Base-by-base conservation (phyloP, 2,329 filamentous ascomycete genomes). In the Trichophyton schoenleinii region DNA sequence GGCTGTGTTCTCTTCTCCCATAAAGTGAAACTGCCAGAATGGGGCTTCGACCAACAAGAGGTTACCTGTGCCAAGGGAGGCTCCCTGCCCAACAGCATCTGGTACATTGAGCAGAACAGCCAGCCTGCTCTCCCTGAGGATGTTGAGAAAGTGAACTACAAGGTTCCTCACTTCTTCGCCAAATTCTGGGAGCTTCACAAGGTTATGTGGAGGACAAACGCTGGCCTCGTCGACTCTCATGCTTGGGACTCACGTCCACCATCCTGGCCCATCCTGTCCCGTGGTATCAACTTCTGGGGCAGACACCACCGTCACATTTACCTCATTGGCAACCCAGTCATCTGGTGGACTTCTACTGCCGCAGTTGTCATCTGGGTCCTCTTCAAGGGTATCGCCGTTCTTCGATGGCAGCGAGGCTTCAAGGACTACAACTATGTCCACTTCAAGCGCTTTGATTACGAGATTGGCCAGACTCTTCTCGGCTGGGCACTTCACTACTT, bases 231-330 rank as follows among this genome's bases (percentile, higher is more conserved):
- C 28, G 94, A 99, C 70, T 96, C 91, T 18, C 94, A 99, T 72
- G 90, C 91, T 59, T 99, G 95, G 94, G 94, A 99, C 73, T 97
- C 94, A 55, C 88, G 94, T 53, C 94, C 94, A 36, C 84, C 85
- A 38, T 92, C 91, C 5, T 99, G 94, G 94, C 94, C 94, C 22
- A 83, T 95, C 62, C 84, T 99, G 59, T 84, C 84, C 67, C 89
- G 94, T 64, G 94, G 94, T 69, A 99, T 99, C 81, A 99, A 99
- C 79, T 99, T 99, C 81, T 99, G 94, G 94, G 91, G 92, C 66
- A 91, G 88, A 70, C 83, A 96, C 70, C 82, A 96, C 74, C 89
- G 91, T 64, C 94, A 99, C 73, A 91, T 99, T 68, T 99, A 99
- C 75, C 86, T 99, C 20, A 86, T 96, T 61, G 94, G 94, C 61